These are phyloP conservation scores for Mucor sp. DNA, from an alignment of 371 early-diverging fungal species.

Conservation along the genomic window DNA sequence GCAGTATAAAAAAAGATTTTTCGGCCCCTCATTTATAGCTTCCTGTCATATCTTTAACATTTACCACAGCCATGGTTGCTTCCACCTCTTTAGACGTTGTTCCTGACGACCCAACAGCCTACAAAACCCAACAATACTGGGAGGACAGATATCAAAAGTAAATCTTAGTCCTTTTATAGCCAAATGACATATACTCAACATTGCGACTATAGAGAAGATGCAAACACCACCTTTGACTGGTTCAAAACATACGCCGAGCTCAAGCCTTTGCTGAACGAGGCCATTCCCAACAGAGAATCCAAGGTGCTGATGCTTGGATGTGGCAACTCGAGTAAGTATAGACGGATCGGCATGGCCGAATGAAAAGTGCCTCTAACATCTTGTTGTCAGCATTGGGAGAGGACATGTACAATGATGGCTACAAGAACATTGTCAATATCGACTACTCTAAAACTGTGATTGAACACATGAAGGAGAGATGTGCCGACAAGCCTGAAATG, in stretches of 20 bases:
- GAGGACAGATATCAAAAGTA: conserved; percentile 53
- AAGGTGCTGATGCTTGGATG: conserved; percentile 79
- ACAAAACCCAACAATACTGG: conserved; percentile 69
- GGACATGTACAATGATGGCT: conserved; percentile 84
- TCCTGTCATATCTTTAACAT: neutral
- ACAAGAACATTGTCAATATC: conserved; percentile 75
- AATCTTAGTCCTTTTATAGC: too few relatives aligned
- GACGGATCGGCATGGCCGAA: neutral
- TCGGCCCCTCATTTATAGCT: neutral
- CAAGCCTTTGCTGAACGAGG: conserved; percentile 58
- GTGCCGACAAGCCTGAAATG: conserved; percentile 61
- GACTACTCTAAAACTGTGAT: conserved; percentile 84
- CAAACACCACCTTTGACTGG: conserved; percentile 80
- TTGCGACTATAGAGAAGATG: conserved; percentile 40
- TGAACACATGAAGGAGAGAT: conserved; percentile 72
- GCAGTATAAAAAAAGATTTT: neutral
- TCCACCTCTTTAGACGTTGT: conserved; percentile 54
- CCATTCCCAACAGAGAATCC: conserved; percentile 58
- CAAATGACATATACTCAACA: neutral
- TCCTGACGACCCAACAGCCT: conserved; percentile 67
- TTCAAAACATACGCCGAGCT: conserved; percentile 82
- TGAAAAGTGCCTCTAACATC: neutral
- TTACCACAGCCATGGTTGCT: conserved; percentile 29
- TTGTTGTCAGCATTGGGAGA: conserved; percentile 62
- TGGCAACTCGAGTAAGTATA: conserved; percentile 73